A percentile compares a stretch with the other conserved stretches of the same genome.
These are phyloP conservation scores for Ceratobasidium sp. DNA, from an alignment of 1,284 basidiomycete species.

Conservation along the genomic window DNA sequence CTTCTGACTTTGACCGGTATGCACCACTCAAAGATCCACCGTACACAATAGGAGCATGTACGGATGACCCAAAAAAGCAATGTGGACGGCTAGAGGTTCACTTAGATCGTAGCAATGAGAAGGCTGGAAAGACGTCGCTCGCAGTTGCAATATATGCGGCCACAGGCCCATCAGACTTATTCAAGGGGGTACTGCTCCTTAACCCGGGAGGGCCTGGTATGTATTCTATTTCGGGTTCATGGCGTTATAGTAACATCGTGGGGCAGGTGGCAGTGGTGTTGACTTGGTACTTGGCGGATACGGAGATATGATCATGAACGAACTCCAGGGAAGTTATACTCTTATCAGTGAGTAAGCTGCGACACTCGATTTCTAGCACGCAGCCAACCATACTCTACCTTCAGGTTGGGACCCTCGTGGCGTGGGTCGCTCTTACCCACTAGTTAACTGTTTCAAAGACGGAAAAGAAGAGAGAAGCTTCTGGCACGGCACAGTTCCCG, in stretches of 20 bases:
- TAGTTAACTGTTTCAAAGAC: conserved; percentile 27
- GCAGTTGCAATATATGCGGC: conserved; percentile 24
- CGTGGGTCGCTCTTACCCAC: background rate
- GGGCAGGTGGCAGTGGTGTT: background rate
- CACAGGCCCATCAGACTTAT: background rate
- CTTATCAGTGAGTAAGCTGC: conserved; percentile 5
- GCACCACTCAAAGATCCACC: too few relatives aligned
- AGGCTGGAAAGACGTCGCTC: conserved; percentile 39
- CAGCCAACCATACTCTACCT: background rate
- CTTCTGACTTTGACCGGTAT: too few relatives aligned
- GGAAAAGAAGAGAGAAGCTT: background rate
- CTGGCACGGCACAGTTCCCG: conserved; percentile 35
- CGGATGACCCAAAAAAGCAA: background rate
- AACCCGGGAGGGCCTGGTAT: conserved; percentile 44
- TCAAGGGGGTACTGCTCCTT: conserved; percentile 39
- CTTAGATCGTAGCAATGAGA: conserved; percentile 31
- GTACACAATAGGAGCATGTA: too few relatives aligned
- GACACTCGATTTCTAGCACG: background rate
- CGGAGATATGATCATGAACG: background rate
- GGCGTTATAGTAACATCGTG: background rate
- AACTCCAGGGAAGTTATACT: background rate
- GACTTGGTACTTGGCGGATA: conserved; percentile 1
- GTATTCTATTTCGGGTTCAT: background rate
- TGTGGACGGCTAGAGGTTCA: conserved; percentile 44
- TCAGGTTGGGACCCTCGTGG: conserved; percentile 22